Evolutionary conservation across 1,284 basidiomycete species (phyloP), one percentile per base, ranked within the genome.

Genomic region (Porodaedalea pini): DNA sequence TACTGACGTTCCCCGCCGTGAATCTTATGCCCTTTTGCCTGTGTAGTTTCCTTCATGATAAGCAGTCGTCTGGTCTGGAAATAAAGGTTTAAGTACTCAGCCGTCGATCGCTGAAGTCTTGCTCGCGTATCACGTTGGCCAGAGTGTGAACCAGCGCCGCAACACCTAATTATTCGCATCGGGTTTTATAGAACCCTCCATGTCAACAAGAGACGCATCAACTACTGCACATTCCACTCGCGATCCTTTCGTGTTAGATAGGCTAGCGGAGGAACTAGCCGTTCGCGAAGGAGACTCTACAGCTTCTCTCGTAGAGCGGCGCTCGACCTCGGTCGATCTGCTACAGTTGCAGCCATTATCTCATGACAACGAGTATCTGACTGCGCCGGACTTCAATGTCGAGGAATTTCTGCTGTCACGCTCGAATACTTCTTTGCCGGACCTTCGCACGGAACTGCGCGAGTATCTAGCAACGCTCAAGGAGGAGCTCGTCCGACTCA

Each of bases 401-500:
- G 94, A 98, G 67, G 80, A 84, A 1, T 98, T 98, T 70, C 81
- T 98, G 8, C 81, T 95, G 36, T 93, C 92, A 6, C 83, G 95
- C 47, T 80, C 90, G 34, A 88, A 93, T 66, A 91, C 89, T 0
- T 90, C 93, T 8, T 80, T 97, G 11, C 86, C 89, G 45, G 94
- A 96, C 69, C 78, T 98, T 36, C 86, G 94, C 54, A 74, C 82
- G 15, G 94, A 99, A 68, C 78, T 99, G 13, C 82, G 93, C 29
- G 86, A 89, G 57, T 98, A 98, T 71, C 78, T 93, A 58, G 82
- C 83, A 0, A 78, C 80, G 13, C 74, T 99, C 64, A 93, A 95
- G 67, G 90, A 94, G 68, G 94, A 97, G 69, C 81, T 99, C 29
- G 92, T 98, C 29, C 86, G 86, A 67, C 84, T 98, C 68, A 98